Evolutionary conservation across 1,284 basidiomycete genomes (phyloP).

Genomic region (Apiotrichum gamsii): DNA sequence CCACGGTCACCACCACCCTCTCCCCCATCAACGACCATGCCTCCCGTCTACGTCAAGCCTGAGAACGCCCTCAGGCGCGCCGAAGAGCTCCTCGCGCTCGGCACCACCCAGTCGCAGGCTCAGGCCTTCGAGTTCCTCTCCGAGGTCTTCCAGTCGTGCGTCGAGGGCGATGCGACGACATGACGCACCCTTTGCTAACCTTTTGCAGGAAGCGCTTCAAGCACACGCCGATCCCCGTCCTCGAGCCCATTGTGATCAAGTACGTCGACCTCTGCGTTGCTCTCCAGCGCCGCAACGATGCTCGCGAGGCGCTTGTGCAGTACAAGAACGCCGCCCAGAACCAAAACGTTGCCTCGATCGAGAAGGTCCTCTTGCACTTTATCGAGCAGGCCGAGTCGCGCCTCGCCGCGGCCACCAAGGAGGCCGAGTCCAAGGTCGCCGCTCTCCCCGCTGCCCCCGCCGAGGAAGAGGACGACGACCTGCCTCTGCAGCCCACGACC

Average conservation of each 20-base stretch:
- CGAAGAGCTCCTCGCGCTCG: slow-evolving; percentile 47
- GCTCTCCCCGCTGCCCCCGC: slow-evolving; percentile 64
- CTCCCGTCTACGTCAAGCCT: slow-evolving; percentile 47
- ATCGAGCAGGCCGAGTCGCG: slow-evolving; percentile 81
- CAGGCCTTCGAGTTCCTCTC: slow-evolving; percentile 47
- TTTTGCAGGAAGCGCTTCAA: slow-evolving; percentile 71
- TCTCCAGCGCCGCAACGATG: slow-evolving; percentile 85
- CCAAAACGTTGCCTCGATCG: slow-evolving; percentile 83
- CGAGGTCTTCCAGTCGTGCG: slow-evolving; percentile 48
- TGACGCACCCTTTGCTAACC: background rate
- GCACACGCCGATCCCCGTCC: slow-evolving; percentile 75
- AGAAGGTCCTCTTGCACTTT: slow-evolving; percentile 84
- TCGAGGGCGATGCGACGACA: slow-evolving; percentile 3
- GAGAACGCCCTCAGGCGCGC: slow-evolving; percentile 49
- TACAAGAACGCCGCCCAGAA: slow-evolving; percentile 97
- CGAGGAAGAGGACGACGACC: slow-evolving; percentile 38
- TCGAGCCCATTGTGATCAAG: slow-evolving; percentile 89
- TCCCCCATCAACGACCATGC: slow-evolving; percentile 35
- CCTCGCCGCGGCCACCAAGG: slow-evolving; percentile 77
- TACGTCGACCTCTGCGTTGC: slow-evolving; percentile 90
- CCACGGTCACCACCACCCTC: background rate
- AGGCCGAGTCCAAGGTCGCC: slow-evolving; percentile 63
- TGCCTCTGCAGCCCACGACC: slow-evolving; percentile 43
- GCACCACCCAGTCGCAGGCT: slow-evolving; percentile 43
- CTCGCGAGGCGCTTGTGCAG: slow-evolving; percentile 85